Evolutionary conservation across 441 rosid genomes (phyloP).

Genomic region (Populus trichocarpa): DNA sequence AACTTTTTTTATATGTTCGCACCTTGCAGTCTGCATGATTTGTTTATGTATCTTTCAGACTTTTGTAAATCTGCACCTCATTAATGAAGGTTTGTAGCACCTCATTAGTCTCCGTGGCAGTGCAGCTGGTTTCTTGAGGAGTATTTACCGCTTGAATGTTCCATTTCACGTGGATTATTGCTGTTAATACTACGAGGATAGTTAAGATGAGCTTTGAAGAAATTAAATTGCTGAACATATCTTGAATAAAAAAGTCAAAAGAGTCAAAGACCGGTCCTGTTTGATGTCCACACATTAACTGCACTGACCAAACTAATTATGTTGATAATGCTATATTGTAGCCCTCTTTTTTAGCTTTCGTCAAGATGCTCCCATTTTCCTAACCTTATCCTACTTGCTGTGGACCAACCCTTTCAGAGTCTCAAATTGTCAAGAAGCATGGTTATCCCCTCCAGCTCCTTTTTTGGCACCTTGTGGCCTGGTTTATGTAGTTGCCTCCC

Average conservation of each 20-base stretch:
- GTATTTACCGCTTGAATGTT: neutral
- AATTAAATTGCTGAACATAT: neutral
- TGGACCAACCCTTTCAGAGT: neutral
- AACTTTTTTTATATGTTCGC: constrained; percentile 29
- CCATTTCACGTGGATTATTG: neutral
- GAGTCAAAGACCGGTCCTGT: neutral
- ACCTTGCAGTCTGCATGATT: neutral
- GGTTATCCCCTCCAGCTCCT: neutral
- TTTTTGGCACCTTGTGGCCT: neutral
- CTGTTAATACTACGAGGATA: neutral
- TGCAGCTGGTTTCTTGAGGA: neutral
- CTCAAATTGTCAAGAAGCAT: neutral
- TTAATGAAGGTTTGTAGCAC: constrained; percentile 9
- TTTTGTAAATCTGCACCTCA: constrained; percentile 17
- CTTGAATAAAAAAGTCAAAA: neutral
- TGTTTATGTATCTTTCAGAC: constrained; percentile 11
- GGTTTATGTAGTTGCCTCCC: neutral
- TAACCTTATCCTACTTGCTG: neutral
- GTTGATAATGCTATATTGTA: neutral
- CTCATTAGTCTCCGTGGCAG: neutral
- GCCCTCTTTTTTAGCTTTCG: neutral
- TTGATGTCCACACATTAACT: neutral
- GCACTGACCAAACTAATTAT: neutral
- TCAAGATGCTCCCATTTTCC: neutral
- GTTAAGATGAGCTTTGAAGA: neutral